phyloP scores from a whole-genome alignment of 2,329 filamentous ascomycete genomes.

The Aspergillus fumigatus region DNA sequence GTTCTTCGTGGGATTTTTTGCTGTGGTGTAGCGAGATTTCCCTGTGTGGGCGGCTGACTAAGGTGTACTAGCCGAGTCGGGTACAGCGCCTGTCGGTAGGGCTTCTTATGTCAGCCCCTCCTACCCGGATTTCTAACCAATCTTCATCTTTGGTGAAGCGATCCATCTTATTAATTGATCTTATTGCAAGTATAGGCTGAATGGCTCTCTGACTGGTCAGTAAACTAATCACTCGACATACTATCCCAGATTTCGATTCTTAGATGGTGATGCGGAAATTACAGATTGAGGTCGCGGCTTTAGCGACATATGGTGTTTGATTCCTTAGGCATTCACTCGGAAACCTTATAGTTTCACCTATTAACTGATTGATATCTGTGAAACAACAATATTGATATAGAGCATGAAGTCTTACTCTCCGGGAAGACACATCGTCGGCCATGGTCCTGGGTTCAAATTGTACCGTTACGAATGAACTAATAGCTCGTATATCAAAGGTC shows the following conservation, averaged over 20 bases:
- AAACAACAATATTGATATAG: neutral
- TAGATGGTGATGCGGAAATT: neutral
- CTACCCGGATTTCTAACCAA: neutral
- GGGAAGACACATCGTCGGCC: neutral
- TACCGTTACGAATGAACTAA: neutral
- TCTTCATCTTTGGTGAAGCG: neutral
- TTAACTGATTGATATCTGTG: neutral
- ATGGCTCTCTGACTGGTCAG: neutral
- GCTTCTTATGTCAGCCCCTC: conserved; percentile 21
- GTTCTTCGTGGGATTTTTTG: conserved; percentile 36
- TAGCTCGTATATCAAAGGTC: neutral
- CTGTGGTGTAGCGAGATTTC: conserved; percentile 38
- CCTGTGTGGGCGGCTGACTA: conserved; percentile 37
- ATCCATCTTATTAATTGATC: neutral
- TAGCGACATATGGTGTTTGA: neutral
- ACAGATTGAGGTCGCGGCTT: neutral
- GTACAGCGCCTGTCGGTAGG: conserved; percentile 20
- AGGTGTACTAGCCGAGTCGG: conserved; percentile 25
- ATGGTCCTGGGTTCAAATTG: neutral
- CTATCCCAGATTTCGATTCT: neutral
- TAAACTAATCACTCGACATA: neutral
- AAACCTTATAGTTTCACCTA: neutral
- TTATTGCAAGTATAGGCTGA: no score
- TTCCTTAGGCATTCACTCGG: neutral
- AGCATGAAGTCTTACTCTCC: neutral